A percentile compares a stretch with the other conserved stretches of the same genome.
Conservation (phyloP, 2,329 filamentous ascomycete species). For the Tolypocladium capitatum region DNA sequence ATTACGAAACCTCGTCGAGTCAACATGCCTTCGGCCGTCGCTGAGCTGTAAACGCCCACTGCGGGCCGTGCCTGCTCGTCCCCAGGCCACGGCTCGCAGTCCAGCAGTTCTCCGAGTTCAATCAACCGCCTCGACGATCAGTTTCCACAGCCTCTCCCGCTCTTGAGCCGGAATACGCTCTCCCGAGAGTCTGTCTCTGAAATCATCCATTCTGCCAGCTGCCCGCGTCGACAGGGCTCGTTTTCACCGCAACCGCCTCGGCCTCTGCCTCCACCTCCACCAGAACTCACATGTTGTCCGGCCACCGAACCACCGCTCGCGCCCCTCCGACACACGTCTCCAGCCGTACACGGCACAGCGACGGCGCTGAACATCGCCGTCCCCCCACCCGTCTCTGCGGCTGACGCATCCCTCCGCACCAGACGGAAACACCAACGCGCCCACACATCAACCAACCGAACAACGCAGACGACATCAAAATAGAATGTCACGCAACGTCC, state of each 20-base stretch:
- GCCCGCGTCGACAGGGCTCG: constrained; percentile 16
- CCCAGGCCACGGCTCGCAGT: constrained; percentile 53
- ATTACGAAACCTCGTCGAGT: constrained; percentile 56
- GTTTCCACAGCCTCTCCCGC: constrained; percentile 45
- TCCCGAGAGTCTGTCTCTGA: constrained; percentile 25
- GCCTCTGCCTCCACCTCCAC: background rate
- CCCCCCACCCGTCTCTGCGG: background rate
- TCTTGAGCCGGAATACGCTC: constrained; percentile 22
- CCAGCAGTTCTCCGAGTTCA: constrained; percentile 72
- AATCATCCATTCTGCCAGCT: constrained; percentile 16
- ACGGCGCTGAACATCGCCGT: background rate
- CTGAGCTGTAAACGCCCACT: constrained; percentile 88
- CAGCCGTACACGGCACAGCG: background rate
- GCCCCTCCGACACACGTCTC: background rate
- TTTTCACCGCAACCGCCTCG: constrained; percentile 3
- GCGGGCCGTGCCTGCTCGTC: constrained; percentile 41
- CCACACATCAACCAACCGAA: background rate
- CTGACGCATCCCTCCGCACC: constrained; percentile 1
- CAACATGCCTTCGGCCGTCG: constrained; percentile 61
- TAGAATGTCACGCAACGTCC: constrained; percentile 40
- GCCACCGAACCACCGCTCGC: background rate
- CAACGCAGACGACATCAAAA: background rate
- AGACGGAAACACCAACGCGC: background rate
- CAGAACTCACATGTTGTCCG: background rate
- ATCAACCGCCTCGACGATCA: constrained; percentile 44